These are phyloP conservation scores for Pleurostoma richardsiae DNA, from an alignment of 2,329 filamentous ascomycete species.

Conservation along the genomic window DNA sequence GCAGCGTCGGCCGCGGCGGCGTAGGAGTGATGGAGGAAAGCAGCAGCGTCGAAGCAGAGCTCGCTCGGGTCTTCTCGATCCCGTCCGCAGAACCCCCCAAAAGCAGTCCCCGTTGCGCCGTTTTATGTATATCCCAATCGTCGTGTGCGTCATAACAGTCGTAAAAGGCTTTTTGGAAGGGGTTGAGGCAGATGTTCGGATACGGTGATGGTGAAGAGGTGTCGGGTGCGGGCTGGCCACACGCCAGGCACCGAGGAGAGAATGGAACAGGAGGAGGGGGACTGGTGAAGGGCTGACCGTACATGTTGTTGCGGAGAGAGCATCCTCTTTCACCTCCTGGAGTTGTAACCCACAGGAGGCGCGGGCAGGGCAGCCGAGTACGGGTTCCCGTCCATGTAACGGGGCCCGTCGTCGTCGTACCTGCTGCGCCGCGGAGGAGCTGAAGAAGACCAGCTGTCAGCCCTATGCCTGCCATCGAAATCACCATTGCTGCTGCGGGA, in stretches of 20 bases:
- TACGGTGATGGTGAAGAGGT: background rate
- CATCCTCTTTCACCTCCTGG: constrained; percentile 23
- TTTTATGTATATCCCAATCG: too few relatives aligned
- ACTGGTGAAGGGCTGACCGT: constrained; percentile 2
- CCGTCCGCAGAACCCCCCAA: too few relatives aligned
- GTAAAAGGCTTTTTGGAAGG: too few relatives aligned
- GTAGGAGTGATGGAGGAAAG: too few relatives aligned
- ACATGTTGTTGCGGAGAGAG: constrained; percentile 5
- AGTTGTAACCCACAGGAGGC: constrained; percentile 29
- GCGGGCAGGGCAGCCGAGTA: constrained; percentile 36
- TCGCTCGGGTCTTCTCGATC: too few relatives aligned
- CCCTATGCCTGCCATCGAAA: constrained; percentile 29
- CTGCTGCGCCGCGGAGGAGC: constrained; percentile 30
- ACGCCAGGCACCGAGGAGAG: background rate
- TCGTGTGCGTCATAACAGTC: too few relatives aligned
- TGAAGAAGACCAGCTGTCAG: constrained; percentile 38
- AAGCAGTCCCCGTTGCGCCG: too few relatives aligned
- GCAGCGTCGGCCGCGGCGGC: too few relatives aligned
- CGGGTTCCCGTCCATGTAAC: constrained; percentile 41
- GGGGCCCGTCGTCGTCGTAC: constrained; percentile 39
- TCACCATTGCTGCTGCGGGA: constrained; percentile 5
- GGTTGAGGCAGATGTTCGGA: background rate
- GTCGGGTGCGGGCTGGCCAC: background rate
- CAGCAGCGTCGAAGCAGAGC: too few relatives aligned
- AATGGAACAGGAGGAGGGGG: background rate